Percentiles rank a stretch among this genome's conserved stretches.
Evolutionary conservation across 2,329 filamentous ascomycete genomes (phyloP).

Genomic region (Curvularia sp.): DNA sequence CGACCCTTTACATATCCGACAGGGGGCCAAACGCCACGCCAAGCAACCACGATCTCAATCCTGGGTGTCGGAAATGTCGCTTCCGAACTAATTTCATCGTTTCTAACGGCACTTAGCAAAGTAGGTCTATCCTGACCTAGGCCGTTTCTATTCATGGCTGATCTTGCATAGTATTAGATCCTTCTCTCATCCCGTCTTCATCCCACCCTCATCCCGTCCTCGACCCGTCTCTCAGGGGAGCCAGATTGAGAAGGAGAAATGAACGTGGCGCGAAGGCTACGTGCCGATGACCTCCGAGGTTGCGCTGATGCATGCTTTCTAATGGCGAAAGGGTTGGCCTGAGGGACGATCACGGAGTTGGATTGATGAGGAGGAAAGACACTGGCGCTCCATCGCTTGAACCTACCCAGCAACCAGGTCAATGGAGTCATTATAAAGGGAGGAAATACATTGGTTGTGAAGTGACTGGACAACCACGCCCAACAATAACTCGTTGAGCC

Average conservation of each 20-base stretch:
- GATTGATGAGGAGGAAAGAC: not conserved
- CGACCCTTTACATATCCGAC: not conserved
- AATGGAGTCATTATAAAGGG: not conserved
- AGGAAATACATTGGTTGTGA: not conserved
- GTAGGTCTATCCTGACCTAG: not conserved
- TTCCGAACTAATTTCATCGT: not conserved
- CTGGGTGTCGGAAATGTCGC: not conserved
- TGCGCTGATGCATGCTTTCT: not conserved
- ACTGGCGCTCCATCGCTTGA: not conserved
- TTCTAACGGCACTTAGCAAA: not conserved
- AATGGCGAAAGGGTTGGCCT: not conserved
- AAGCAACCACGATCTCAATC: not conserved
- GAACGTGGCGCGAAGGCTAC: no score
- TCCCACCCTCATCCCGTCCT: not conserved
- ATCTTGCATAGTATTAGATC: not conserved
- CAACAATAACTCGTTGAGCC: no score
- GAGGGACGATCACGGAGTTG: not conserved
- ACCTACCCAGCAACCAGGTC: not conserved
- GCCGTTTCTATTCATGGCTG: not conserved
- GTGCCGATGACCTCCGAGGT: not conserved
- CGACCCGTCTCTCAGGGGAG: not conserved
- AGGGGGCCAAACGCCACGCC: constrained; percentile 4
- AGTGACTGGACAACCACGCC: not conserved
- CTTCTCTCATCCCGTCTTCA: no score
- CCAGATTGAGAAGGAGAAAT: not conserved